A percentile compares a stretch with the other conserved stretches of the same genome.
Evolutionary conservation across 2,329 filamentous ascomycete species (phyloP).

Genomic region (Chrysoporthe puriensis): DNA sequence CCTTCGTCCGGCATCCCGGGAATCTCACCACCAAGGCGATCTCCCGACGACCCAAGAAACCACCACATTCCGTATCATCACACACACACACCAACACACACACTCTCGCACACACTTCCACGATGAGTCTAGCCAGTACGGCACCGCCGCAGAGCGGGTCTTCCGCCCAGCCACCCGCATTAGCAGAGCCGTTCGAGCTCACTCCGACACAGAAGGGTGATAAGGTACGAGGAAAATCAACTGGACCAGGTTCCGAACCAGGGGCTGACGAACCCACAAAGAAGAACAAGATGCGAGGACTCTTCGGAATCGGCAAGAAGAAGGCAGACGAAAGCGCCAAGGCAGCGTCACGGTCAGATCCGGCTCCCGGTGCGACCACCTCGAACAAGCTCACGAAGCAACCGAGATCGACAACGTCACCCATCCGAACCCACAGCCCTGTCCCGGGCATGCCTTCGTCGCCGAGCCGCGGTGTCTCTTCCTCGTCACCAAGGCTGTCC

Average conservation of each 20-base stretch:
- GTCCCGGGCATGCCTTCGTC: constrained; percentile 60
- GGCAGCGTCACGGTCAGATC: constrained; percentile 36
- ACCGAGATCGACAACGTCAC: constrained; percentile 38
- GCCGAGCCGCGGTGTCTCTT: constrained; percentile 67
- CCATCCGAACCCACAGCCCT: constrained; percentile 40
- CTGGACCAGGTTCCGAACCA: constrained; percentile 34
- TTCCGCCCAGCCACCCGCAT: constrained; percentile 35
- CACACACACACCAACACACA: not conserved
- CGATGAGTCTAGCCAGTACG: constrained; percentile 36
- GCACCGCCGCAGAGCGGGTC: constrained; percentile 35
- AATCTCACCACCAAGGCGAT: constrained; percentile 11
- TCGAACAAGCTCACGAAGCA: constrained; percentile 31
- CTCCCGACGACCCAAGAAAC: constrained; percentile 8
- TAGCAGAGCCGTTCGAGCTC: constrained; percentile 34
- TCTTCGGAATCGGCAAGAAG: constrained; percentile 68
- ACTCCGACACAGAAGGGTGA: constrained; percentile 33
- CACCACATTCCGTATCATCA: constrained; percentile 8
- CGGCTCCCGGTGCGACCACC: constrained; percentile 40
- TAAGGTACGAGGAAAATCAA: constrained; percentile 39
- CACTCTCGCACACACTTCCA: constrained; percentile 19
- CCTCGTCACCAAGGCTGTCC: constrained; percentile 69
- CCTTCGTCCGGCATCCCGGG: constrained; percentile 13
- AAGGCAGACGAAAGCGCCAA: constrained; percentile 54
- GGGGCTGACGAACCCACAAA: constrained; percentile 38
- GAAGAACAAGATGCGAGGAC: constrained; percentile 55